Conservation (phyloP, 805 yeast genomes). For the Geotrichum ghanense region DNA sequence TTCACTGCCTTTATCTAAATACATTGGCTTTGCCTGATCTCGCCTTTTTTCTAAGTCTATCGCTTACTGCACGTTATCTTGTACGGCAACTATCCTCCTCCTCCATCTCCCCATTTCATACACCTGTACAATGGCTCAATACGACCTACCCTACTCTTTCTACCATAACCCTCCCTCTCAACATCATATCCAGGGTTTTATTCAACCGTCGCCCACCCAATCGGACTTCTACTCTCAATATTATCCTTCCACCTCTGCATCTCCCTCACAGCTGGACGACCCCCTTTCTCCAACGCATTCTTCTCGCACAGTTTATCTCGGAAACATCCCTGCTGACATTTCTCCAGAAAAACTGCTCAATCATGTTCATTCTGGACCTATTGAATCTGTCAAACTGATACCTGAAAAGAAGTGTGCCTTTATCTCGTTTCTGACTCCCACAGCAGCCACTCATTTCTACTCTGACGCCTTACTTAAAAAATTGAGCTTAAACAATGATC, state of each 20-base stretch:
- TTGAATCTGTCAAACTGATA: conserved; percentile 63
- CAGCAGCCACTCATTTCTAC: conserved; percentile 81
- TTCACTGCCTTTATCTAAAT: background rate
- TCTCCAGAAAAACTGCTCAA: conserved; percentile 74
- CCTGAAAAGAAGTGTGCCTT: conserved; percentile 84
- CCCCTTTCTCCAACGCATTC: conserved; percentile 3
- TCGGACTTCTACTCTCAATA: background rate
- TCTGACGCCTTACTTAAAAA: conserved; percentile 85
- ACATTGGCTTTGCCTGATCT: background rate
- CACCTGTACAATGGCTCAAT: background rate
- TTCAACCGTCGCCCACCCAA: background rate
- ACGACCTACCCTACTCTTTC: background rate
- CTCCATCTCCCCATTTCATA: too few relatives aligned
- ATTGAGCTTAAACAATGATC: conserved; percentile 56
- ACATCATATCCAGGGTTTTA: background rate
- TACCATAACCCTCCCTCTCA: conserved; percentile 1
- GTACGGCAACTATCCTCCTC: too few relatives aligned
- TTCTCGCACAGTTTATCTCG: conserved; percentile 74
- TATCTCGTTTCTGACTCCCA: conserved; percentile 78
- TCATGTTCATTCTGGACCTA: conserved; percentile 83
- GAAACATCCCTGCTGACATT: conserved; percentile 74
- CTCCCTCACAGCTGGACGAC: background rate
- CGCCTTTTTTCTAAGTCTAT: background rate
- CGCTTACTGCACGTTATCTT: background rate
- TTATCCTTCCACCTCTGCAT: background rate